phyloP scores from a whole-genome alignment of 2,329 filamentous ascomycete species.

The Aspergillus brunneoviolaceus region DNA sequence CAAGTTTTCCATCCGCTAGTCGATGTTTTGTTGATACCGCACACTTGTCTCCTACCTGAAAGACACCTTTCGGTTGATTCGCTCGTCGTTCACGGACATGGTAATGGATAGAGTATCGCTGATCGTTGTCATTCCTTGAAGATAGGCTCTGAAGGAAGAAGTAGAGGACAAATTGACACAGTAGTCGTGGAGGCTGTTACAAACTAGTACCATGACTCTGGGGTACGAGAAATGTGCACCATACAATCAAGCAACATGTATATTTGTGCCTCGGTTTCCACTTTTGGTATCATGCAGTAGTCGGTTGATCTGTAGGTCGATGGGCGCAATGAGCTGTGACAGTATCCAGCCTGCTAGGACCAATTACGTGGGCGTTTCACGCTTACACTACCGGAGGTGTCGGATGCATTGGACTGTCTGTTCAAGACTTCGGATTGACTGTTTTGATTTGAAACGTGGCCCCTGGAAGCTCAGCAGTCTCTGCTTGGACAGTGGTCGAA shows the following conservation, averaged over 20 bases:
- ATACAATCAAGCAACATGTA: conserved; percentile 10
- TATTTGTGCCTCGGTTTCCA: conserved; percentile 1
- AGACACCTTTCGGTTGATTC: conserved; percentile 16
- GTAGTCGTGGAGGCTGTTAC: conserved; percentile 20
- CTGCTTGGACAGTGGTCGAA: conserved; percentile 85
- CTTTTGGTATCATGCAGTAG: not conserved
- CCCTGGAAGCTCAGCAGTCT: conserved; percentile 79
- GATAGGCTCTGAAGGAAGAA: conserved; percentile 47
- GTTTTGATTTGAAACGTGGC: conserved; percentile 97
- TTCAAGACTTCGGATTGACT: conserved; percentile 63
- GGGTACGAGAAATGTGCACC: conserved; percentile 19
- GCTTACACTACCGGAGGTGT: not conserved
- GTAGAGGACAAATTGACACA: conserved; percentile 25
- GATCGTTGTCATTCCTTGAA: conserved; percentile 37
- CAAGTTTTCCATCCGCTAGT: conserved; percentile 23
- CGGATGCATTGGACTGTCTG: not conserved
- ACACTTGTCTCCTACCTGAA: conserved; percentile 13
- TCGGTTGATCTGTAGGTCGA: not conserved
- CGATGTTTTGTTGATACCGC: conserved; percentile 19
- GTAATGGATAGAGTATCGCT: conserved; percentile 34
- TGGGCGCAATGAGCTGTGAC: not conserved
- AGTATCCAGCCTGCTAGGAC: too few relatives aligned
- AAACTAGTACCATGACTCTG: conserved; percentile 13
- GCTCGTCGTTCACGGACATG: conserved; percentile 12
- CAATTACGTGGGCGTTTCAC: not conserved